Evolutionary conservation across 345 rosid species (phyloP), one percentile per base, ranked within the genome.

Genomic region (Corchorus capsularis): DNA sequence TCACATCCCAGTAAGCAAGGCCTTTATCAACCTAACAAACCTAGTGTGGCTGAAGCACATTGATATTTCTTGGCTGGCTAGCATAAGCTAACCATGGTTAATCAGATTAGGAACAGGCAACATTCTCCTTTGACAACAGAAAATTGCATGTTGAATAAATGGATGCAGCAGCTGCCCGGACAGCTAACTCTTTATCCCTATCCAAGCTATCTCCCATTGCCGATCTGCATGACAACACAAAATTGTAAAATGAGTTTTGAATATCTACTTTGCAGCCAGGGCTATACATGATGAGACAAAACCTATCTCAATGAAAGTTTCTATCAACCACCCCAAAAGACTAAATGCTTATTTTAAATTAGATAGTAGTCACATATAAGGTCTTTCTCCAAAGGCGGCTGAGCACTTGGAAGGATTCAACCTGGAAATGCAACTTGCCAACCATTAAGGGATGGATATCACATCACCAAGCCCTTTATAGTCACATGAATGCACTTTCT

Each of bases 111-210:
- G 84, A 92, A 68, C 93, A 85, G 16, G 99, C 80, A 22, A 87
- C 86, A 49, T 91, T 89, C 75, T 89, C 93, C 84, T 86, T 90
- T 2, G 98, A 87, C 73, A 76, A 71, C 74, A 93, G 77, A 79
- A 89, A 92, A 78, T 84, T 82, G 87, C 97, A 91, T 14, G 98
- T 96, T 0, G 99, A 92, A 71, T 94, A 96, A 59, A 96, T 89
- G 59, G 99, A 93, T 81, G 99, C 99, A 75, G 99, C 99, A 72
- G 99, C 95, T 13, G 99, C 98, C 83, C 85, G 86, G 41, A 94
- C 89, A 62, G 97, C 94, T 77, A 90, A 78, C 76, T 89, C 90
- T 80, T 80, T 85, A 78, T 89, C 92, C 6, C 80, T 27, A 27
- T 27, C 27, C 27, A 14, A 49, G 56, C 75, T 9, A 68, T 69